These are phyloP conservation scores for Thozetella sp. DNA, from an alignment of 495 filamentous ascomycete species.

Conservation along the genomic window DNA sequence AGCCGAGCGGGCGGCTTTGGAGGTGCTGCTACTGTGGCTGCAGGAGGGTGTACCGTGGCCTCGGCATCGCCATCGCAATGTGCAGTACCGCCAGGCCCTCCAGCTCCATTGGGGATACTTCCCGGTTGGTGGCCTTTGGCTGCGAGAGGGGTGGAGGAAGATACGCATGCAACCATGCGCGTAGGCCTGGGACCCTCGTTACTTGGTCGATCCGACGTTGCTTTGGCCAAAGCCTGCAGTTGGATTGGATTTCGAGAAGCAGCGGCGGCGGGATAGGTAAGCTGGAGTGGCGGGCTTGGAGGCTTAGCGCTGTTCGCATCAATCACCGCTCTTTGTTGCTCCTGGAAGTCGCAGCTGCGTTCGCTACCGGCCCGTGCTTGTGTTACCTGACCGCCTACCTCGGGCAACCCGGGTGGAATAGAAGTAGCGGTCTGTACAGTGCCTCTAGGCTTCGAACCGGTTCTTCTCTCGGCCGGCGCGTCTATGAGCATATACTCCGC, in stretches of 20 bases:
- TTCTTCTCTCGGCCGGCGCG: not conserved
- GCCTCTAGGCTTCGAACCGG: not conserved
- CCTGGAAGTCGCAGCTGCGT: not conserved
- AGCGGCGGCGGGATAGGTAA: not conserved
- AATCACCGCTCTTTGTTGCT: not conserved
- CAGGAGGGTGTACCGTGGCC: not conserved
- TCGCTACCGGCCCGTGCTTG: not conserved
- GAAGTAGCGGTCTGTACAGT: not conserved
- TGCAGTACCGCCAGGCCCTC: not conserved
- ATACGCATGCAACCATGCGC: no score
- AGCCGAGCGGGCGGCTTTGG: slow-evolving; percentile 13
- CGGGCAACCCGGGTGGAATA: not conserved
- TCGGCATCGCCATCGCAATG: not conserved
- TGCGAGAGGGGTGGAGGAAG: no score
- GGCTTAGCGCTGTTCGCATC: not conserved
- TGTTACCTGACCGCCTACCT: not conserved
- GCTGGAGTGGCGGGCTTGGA: not conserved
- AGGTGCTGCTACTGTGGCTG: slow-evolving; percentile 1
- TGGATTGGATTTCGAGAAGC: not conserved
- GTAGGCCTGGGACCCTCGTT: not conserved
- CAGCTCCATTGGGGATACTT: not conserved
- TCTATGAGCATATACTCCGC: not conserved
- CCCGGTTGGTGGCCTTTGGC: not conserved
- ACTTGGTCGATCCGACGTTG: not conserved
- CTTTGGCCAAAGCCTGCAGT: not conserved